These are phyloP conservation scores for Naegleria gruberi DNA, from an alignment of 208 protist genomes.

Conservation along the genomic window DNA sequence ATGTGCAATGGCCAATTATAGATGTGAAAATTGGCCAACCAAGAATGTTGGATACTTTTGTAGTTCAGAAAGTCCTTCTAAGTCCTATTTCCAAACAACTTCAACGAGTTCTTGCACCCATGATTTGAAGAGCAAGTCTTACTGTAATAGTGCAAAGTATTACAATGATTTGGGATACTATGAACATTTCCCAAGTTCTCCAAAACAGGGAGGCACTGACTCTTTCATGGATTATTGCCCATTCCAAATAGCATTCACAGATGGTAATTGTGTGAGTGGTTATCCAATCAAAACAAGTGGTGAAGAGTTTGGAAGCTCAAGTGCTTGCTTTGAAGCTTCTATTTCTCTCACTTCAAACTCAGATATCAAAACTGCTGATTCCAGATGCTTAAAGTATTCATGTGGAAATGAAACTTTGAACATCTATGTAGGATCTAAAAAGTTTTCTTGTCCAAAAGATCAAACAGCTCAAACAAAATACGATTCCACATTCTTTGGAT, in stretches of 20 bases:
- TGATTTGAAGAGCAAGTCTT: background rate
- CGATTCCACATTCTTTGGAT: no score
- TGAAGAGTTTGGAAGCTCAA: background rate
- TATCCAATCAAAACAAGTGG: no score
- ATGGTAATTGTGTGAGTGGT: background rate
- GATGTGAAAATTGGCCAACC: background rate
- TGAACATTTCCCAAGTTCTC: background rate
- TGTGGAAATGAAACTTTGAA: background rate
- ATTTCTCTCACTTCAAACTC: background rate
- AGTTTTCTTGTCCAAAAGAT: no score
- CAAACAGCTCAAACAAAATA: no score
- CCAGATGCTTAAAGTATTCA: background rate
- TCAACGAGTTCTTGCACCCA: background rate
- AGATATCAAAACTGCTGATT: background rate
- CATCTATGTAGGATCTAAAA: no score
- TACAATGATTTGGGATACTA: background rate
- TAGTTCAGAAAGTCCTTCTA: background rate
- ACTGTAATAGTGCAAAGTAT: background rate
- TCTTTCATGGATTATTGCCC: background rate
- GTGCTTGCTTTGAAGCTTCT: conserved; percentile 3
- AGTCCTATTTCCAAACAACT: no score
- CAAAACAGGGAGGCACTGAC: background rate
- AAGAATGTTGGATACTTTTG: conserved; percentile 18
- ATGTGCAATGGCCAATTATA: background rate
- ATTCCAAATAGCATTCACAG: background rate